Evolutionary conservation across 2,329 filamentous ascomycete genomes (phyloP), one percentile per base, ranked within the genome.

Genomic region (Sarocladium oryzae): DNA sequence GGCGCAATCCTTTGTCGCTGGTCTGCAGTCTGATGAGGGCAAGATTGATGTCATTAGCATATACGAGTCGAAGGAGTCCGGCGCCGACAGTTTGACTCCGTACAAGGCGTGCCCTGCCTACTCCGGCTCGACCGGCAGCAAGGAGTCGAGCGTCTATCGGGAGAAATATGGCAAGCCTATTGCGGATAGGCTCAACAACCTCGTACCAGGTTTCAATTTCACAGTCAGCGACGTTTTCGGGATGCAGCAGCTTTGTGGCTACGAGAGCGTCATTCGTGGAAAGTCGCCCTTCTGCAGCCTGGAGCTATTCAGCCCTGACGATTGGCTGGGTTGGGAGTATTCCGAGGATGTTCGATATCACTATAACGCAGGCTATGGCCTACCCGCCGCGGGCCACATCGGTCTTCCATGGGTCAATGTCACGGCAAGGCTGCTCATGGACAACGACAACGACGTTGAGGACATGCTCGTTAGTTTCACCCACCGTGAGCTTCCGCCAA

Each of bases 391-490:
- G 1, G 81, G 80, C 0, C 71, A 72, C 16, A 71, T 86, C 5
- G 84, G 84, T 2, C 75, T 81, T 50, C 84, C 84, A 0, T 88
- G 84, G 84, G 60, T 86, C 5, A 84, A 84, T 55, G 77, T 81
- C 0, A 82, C 81, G 1, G 71, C 79, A 0, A 59, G 67, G 9
- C 66, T 80, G 0, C 66, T 84, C 9, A 60, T 79, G 50, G 63
- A 58, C 23, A 55, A 65, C 1, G 57, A 62, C 1, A 56, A 63
- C 0, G 61, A 65, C 16, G 60, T 59, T 11, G 75, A 86, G 59
- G 80, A 86, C 52, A 70, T 87, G 7, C 84, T 82, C 59, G 72
- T 86, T 36, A 82, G 79, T 50, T 87, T 87, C 67, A 86, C 84
- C 0, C 84, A 87, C 61, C 78, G 84, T 18, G 83, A 87, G 62